Evolutionary conservation across 1,284 basidiomycete species (phyloP), one percentile per base, ranked within the genome.

Genomic region (Entoloma clypeatum): DNA sequence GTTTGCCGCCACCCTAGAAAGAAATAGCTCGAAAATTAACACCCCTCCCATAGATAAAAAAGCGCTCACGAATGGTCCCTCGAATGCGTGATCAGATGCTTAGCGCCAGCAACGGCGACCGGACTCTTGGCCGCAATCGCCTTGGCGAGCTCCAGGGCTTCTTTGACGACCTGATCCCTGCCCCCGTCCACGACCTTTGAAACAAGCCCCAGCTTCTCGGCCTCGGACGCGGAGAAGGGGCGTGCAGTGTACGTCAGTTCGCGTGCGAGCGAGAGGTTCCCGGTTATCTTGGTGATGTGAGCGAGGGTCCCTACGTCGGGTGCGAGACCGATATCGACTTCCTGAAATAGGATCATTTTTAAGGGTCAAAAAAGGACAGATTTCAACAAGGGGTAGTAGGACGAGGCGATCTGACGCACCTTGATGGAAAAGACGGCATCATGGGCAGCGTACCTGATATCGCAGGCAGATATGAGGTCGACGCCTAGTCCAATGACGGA

Each of bases 301-400:
- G 93, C 89, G 10, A 98, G 75, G 0, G 90, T 86, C 2, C 93
- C 93, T 35, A 95, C 85, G 60, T 96, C 93, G 2, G 93, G 88
- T 2, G 92, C 92, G 1, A 96, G 71, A 0, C 90, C 92, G 6
- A 92, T 78, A 55, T 93, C 90, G 6, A 92, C 86, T 74, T 97
- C 92, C 88, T 91, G 23, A 13, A n/a, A 57, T 19, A 32, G 18
- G 18, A 18, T 35, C 10, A 35, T 28, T 7, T 36, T 22, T 13
- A 25, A 29, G n/a, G 36, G 19, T 37, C 23, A 40, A 13, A 26
- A 21, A 6, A 28, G 9, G 4, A 27, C 21, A 28, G 37, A n/a
- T n/a, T n/a, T n/a, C n/a, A 31, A 7, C 10, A 8, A 11, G 14
- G 31, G 26, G 3, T 22, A 18, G 19, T 10, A 5, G 34, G 14